Evolutionary conservation across 2,329 filamentous ascomycete genomes (phyloP).

Genomic region (Paecilomyces dactylethromorphus): DNA sequence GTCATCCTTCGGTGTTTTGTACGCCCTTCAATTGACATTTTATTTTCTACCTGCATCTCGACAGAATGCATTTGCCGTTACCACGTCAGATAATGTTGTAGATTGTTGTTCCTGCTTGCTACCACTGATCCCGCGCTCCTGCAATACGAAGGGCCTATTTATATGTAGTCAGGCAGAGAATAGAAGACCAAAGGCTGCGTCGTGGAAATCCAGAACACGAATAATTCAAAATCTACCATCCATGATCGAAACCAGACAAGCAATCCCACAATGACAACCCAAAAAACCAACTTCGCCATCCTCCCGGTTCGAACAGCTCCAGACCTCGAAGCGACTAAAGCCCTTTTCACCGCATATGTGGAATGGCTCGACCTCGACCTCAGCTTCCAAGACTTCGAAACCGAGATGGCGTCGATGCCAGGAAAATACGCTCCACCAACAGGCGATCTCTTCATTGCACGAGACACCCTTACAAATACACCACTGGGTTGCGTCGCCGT

Average conservation of each 20-base stretch:
- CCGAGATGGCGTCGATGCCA: constrained; percentile 48
- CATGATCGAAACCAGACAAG: neutral
- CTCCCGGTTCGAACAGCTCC: neutral
- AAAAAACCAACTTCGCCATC: neutral
- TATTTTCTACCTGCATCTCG: neutral
- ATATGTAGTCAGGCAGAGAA: too few species aligned
- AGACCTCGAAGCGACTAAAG: constrained; percentile 23
- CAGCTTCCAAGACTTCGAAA: constrained; percentile 49
- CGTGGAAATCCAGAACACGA: neutral
- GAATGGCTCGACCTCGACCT: constrained; percentile 47
- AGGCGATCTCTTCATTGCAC: constrained; percentile 45
- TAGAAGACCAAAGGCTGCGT: neutral
- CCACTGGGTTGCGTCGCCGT: constrained; percentile 47
- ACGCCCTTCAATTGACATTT: neutral
- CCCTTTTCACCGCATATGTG: constrained; percentile 39
- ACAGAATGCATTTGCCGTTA: too few species aligned
- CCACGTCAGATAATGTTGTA: too few species aligned
- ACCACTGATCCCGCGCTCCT: too few species aligned
- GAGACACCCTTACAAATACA: neutral
- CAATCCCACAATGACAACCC: neutral
- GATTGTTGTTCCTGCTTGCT: too few species aligned
- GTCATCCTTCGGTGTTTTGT: neutral
- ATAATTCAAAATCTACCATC: neutral
- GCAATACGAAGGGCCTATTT: too few species aligned
- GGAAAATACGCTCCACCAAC: constrained; percentile 45